Percentiles rank a stretch among this genome's conserved stretches.
phyloP scores from a whole-genome alignment of 495 filamentous ascomycete species.

The Thermothielavioides terrestris region DNA sequence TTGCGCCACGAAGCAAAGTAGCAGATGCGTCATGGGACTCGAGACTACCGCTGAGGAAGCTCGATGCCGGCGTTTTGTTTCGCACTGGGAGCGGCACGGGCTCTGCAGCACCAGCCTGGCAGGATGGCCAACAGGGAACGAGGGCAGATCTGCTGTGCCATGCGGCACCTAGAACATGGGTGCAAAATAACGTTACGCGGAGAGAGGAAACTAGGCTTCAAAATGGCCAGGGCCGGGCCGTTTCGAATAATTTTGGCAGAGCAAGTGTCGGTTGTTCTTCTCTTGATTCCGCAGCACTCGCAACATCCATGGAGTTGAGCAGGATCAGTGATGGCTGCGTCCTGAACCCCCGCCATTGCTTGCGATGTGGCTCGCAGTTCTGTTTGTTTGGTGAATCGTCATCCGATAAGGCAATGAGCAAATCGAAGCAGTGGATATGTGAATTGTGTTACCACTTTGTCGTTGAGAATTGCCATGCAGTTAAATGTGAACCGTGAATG shows the following conservation, averaged over 20 bases:
- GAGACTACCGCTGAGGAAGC: too few species aligned
- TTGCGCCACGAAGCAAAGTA: too few species aligned
- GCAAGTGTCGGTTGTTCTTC: background rate
- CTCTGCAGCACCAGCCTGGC: background rate
- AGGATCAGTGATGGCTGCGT: background rate
- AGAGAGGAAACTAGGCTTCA: background rate
- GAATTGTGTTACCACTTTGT: too few species aligned
- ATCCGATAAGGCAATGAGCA: too few species aligned
- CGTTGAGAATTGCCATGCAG: too few species aligned
- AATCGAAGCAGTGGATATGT: too few species aligned
- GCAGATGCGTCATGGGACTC: too few species aligned
- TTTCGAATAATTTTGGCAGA: conserved; percentile 9
- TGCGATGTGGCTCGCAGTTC: too few species aligned
- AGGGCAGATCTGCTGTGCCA: background rate
- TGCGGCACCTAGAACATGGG: conserved; percentile 2
- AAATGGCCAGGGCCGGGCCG: conserved; percentile 1
- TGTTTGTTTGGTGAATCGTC: too few species aligned
- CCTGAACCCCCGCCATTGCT: too few species aligned
- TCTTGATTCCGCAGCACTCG: background rate
- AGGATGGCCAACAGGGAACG: background rate
- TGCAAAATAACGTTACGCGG: too few species aligned
- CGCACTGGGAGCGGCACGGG: background rate
- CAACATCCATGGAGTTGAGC: background rate
- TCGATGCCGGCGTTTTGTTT: background rate
- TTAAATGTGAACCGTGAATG: too few species aligned